A percentile compares a stretch with the other conserved stretches of the same genome.
Conservation (phyloP, 1,284 basidiomycete species). For the Prillingera fragicola region DNA sequence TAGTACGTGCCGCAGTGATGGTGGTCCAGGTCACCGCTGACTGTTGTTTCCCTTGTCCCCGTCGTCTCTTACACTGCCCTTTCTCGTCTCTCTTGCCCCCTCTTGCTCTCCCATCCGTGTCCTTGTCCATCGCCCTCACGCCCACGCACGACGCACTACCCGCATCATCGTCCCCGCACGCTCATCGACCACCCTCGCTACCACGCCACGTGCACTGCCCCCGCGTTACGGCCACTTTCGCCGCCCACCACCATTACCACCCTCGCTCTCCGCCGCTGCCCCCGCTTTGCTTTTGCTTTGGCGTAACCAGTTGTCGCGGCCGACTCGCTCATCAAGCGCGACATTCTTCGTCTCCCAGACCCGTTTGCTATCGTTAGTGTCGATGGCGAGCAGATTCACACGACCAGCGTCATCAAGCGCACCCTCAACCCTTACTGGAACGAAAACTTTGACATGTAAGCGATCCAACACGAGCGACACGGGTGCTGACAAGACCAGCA, state of each 20-base stretch:
- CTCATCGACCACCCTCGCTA: background rate
- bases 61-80: background rate
- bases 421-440: constrained; percentile 92
- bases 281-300: background rate
- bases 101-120: background rate
- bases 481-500: constrained; percentile 50
- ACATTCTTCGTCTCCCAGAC: constrained; percentile 85
- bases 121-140: no score
- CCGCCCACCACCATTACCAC: background rate
- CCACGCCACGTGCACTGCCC: background rate
- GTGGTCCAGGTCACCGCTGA: no score
- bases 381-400: constrained; percentile 88
- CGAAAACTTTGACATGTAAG: constrained; percentile 80
- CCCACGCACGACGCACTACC: no score
- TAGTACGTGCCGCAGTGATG: constrained; percentile 26
- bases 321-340: constrained; percentile 79
- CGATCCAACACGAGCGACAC: background rate
- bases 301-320: constrained; percentile 71
- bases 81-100: background rate
- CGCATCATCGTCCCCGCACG: constrained; percentile 1
- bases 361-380: constrained; percentile 93
- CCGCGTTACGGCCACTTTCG: background rate
- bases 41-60: background rate
- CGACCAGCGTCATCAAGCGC: constrained; percentile 82
- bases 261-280: background rate